Base-by-base conservation (phyloP, 352 stramenopile species). In the Pseudoperonospora humuli region DNA sequence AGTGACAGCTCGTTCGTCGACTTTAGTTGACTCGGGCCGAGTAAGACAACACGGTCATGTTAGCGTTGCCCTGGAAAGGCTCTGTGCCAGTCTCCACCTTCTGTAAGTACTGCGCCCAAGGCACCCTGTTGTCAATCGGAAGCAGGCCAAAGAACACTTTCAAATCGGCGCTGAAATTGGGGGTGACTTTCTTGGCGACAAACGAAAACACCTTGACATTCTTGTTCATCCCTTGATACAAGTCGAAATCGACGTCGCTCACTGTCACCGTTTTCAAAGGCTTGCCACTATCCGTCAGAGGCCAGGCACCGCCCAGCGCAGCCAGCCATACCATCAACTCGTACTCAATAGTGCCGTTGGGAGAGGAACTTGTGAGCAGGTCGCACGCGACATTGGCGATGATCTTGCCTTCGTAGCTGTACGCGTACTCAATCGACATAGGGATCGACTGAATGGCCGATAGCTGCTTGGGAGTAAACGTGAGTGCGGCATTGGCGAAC, bases 261-360 rank as follows among this genome's bases (percentile, higher is more conserved):
- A 64, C 5, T 0, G 32, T 64, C 7, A 61, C 27, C 2, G 34
- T 60, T n/a, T 55, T 62, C 17, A 69, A 45, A 3, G 58, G 39
- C 26, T 54, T 50, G 32, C 54, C 58, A 19, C 42, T 62, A 33
- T 19, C 42, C 0, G 63, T 55, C 33, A 69, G 47, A 3, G 63
- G 58, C 18, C 50, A 54, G 9, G 63, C 40, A 13, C 58, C 63
- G 9, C 56, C 59, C 18, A 48, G 23, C 26, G 63, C 54, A 5
- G 63, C 41, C 15, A 73, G 51, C 63, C 63, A 69, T 36, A 69
- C 57, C 63, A 73, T 69, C 23, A 69, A 37, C 45, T 73, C 63
- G 38, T 64, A 64, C 41, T 67, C 51, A 40, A 67, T 50, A 6
- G 46, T 41, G 7, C 63, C 63, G n/a, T 3, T 36, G 1, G 20